Evolutionary conservation across 31 red algal genomes (phyloP), one percentile per base, ranked within the genome.

Genomic region (Bonnemaisonia californica): DNA sequence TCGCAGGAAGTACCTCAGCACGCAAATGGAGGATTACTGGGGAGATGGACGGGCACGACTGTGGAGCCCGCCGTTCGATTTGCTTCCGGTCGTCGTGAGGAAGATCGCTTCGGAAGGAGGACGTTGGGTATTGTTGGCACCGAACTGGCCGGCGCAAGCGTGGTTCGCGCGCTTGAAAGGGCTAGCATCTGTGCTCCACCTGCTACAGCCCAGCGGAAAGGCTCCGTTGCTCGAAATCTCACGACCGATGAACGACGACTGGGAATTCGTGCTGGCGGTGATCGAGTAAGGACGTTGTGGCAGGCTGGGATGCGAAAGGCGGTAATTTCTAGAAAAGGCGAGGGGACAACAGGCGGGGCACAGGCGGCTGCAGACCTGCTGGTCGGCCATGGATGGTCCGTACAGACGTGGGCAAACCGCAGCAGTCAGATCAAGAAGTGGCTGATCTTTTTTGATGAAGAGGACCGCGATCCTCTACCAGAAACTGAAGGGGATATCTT

Each of bases 81-180:
- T 24, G 28, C 24, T 26, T 27, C 21, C 0, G 28, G 61, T 65
- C 21, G 61, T 65, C 12, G 24, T 65, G 18, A 19, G 61, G 61
- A 65, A 65, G 61, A 65, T 65, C 12, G 61, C 18, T 18, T 19
- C 24, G 21, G 61, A 65, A 12, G 61, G 61, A 26, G 61, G 0
- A 28, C 61, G 61, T 18, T 18, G 61, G 28, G 61, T 65, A 12
- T 9, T 16, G 29, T 26, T 64, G 60, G n/a, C n/a, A n/a, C n/a
- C n/a, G n/a, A n/a, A n/a, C n/a, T n/a, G n/a, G n/a, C n/a, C n/a
- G n/a, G n/a, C 60, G 26, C 13, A 64, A 64, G 19, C 60, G 13
- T 64, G 60, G 60, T 64, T 64, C 60, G 60, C 60, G 60, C 60
- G 13, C 60, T 64, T 64, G 19, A 16, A 29, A 16, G 60, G 9